Evolutionary conservation across 352 stramenopile species (phyloP).

Genomic region (Hyaloperonospora arabidopsidis): DNA sequence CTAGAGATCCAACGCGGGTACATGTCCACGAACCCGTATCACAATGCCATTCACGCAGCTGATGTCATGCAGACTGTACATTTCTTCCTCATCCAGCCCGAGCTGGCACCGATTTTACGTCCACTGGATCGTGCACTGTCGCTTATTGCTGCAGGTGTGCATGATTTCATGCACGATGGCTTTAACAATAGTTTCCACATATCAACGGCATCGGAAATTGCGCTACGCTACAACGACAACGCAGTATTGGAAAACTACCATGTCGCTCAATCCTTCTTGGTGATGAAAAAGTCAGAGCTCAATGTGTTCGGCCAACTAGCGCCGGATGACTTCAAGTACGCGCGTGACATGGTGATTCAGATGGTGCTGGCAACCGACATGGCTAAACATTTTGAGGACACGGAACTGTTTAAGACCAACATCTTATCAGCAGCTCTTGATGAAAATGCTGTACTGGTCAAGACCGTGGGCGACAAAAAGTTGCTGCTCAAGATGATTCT

Average conservation of each 20-base stretch:
- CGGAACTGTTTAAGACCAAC: constrained; percentile 82
- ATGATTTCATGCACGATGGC: constrained; percentile 87
- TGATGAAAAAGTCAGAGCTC: constrained; percentile 85
- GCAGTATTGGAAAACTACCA: constrained; percentile 86
- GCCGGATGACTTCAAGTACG: constrained; percentile 78
- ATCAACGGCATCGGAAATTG: constrained; percentile 76
- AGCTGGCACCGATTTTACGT: constrained; percentile 65
- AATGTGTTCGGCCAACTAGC: constrained; percentile 77
- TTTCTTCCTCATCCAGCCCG: constrained; percentile 75
- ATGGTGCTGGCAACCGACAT: constrained; percentile 89
- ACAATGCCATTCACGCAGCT: constrained; percentile 85
- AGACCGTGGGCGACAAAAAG: constrained; percentile 83
- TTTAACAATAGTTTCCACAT: constrained; percentile 90
- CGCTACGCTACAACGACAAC: constrained; percentile 85
- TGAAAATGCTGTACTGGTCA: constrained; percentile 63
- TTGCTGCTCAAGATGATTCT: constrained; percentile 86
- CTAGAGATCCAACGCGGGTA: constrained; percentile 81
- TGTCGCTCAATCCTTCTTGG: constrained; percentile 80
- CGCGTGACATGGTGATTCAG: constrained; percentile 84
- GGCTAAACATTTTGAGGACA: constrained; percentile 85
- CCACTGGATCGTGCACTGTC: constrained; percentile 66
- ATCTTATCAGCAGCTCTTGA: constrained; percentile 63
- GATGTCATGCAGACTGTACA: constrained; percentile 87
- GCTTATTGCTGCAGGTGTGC: constrained; percentile 73
- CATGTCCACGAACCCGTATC: constrained; percentile 77